Evolutionary conservation across 2,329 filamentous ascomycete species (phyloP), one percentile per base, ranked within the genome.

Genomic region (Alternaria triticimaculans): DNA sequence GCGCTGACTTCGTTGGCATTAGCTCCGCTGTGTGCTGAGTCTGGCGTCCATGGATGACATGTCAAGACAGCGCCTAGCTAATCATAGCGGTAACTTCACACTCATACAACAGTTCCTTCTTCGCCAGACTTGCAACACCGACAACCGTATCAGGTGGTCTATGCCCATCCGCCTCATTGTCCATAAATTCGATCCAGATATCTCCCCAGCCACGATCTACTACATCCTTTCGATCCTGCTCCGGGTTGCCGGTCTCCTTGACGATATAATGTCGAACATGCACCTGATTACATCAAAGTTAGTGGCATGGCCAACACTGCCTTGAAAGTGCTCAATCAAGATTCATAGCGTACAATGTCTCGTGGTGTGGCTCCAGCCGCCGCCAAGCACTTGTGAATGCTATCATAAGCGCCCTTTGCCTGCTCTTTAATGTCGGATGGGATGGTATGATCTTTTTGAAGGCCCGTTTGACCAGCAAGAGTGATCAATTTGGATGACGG

Each of bases 211-310:
- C 78, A 9, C 73, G 56, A 25, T 74, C 70, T 41, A 75, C 72
- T 21, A 75, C 62, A 30, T 76, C 71, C 37, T 70, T 56, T 21
- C 60, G 55, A 26, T 75, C 70, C 11, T 72, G 64, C 6, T 71
- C 67, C 6, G 64, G 49, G 41, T 77, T 61, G 4, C 77, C 77
- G 1, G 76, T 73, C 12, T 76, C 68, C n/a, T 73, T 75, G 20
- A 80, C 77, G 41, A 80, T 77, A 45, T 79, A 80, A 30, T 80
- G 78, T 30, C 74, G 67, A 25, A 80, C 77, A 48, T 74, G 72
- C 2, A 77, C 62, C 60, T 63, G 11, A 43, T 37, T n/a, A 8
- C 18, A 51, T 25, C 8, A 28, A n/a, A 37, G 50, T 63, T 23
- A 63, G 60, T 21, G 33, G 23, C 3, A 45, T 41, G 9, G 8